These are phyloP conservation scores for Suillus tomentosus DNA, from an alignment of 768 basidiomycete genomes.

Conservation along the genomic window DNA sequence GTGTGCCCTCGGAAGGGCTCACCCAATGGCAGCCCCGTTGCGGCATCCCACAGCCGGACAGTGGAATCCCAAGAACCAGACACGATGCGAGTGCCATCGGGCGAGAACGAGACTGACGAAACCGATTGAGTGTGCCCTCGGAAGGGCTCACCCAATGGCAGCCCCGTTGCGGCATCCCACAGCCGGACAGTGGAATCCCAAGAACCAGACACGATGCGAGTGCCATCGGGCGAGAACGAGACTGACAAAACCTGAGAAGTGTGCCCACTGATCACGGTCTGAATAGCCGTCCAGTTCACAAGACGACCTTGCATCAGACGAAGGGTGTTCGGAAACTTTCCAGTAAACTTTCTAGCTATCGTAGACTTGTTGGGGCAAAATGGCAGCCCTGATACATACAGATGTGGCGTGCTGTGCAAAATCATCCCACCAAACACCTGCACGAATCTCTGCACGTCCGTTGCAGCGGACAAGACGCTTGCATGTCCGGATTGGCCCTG, in stretches of 20 bases:
- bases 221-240: too few species aligned
- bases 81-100: constrained; percentile 13
- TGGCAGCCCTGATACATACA: constrained; percentile 28
- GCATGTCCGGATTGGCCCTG: constrained; percentile 8
- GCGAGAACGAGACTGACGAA: constrained; percentile 9
- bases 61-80: too few species aligned
- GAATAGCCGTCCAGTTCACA: constrained; percentile 11
- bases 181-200: too few species aligned
- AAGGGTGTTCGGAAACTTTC: constrained; percentile 3
- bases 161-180: too few species aligned
- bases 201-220: too few species aligned
- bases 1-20: not conserved
- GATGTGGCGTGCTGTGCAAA: constrained; percentile 23
- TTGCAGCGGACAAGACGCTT: not conserved
- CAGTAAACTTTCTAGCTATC: constrained; percentile 17
- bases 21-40: not conserved
- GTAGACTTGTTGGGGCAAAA: constrained; percentile 29
- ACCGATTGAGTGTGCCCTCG: constrained; percentile 7
- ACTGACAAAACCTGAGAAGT: too few species aligned
- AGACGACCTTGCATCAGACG: not conserved
- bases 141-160: too few species aligned
- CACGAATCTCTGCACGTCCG: constrained; percentile 19
- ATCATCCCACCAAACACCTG: constrained; percentile 8
- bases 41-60: too few species aligned
- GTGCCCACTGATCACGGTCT: constrained; percentile 9